Evolutionary conservation across 177 flowering plant species (phyloP), one percentile per base, ranked within the genome.

Genomic region (Vitis hybrid): DNA sequence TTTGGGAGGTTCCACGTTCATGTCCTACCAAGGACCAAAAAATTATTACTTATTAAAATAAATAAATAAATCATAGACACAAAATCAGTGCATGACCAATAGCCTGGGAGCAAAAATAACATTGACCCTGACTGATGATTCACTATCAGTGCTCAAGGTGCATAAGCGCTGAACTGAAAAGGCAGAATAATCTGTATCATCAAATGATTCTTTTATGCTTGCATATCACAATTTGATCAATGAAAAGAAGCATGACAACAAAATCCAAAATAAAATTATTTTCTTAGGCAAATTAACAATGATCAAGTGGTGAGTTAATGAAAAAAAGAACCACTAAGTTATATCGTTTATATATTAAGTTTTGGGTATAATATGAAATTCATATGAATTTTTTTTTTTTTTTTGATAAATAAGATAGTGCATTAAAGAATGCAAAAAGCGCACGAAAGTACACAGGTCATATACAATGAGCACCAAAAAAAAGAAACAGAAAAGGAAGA

Each of bases 211-310:
- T 40, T 40, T 40, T 40, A 40, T 5, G 8, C 46, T 1, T 5
- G 46, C 46, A 40, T 40, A 40, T 40, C 46, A 40, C 8, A 40
- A 40, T 40, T 40, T 40, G 6, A 40, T 40, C 62, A 5, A 21
- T 19, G 5, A 21, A 27, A 21, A 21, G 14, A 59, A 24, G 15
- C 15, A 1, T 0, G 62, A 59, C 13, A 24, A 35, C 4, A 8
- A 1, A 35, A 59, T 52, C 6, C 19, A 14, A 19, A 7, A 57
- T n/a, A 6, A 6, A 32, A 15, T 24, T 15, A 65, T 15, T 27
- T 30, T 54, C 68, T 52, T 40, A 55, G 49, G 69, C 60, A 56
- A 40, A 17, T n/a, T 15, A 3, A 54, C 66, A 17, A 19, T 64
- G 66, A 64, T 49, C 8, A 49, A 64, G 18, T 27, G 14, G 11